Base-by-base conservation (phyloP, 2,329 filamentous ascomycete species). In the Aspergillus proliferans region DNA sequence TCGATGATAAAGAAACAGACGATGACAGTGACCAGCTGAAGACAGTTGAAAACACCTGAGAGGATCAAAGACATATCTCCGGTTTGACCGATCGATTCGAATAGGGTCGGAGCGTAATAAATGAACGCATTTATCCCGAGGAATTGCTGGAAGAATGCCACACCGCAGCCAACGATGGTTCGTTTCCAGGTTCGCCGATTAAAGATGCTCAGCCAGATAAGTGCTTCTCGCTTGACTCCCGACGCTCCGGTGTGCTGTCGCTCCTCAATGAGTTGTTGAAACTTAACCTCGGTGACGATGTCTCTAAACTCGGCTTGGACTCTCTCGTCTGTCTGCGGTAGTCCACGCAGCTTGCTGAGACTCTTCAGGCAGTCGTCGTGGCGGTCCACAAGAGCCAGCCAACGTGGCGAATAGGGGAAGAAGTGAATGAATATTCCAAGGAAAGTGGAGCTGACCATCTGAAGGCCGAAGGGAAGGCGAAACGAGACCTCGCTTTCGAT, bases 341-440 rank as follows among this genome's bases (percentile, higher is more conserved):
- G 67, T 28, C 69, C 64, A 7, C 78, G 73, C 2, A 81, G 61
- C 47, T 70, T 72, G 1, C 66, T 63, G 0, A 80, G 60, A 1
- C 63, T 65, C 7, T 62, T 43, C 4, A 79, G 63, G 2, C 71
- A 69, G 22, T 79, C 76, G 2, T 73, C 62, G 36, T 77, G 65
- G 4, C 70, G 67, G 18, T 67, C 68, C 36, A 66, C 62, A 26
- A 67, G 68, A 3, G 69, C 68, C 4, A 80, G 69, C 70, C 77
- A 80, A 12, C 78, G 71, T 1, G 78, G 78, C 1, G 76, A 79
- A 52, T 71, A 79, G 0, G 79, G 79, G 46, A 79, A 66, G 55
- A 76, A 74, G 33, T 63, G 51, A 15, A 69, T 65, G 4, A 58
- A 62, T 1, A 19, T 34, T 6, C 60, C 57, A 1, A 65, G 50